Percentiles rank a stretch among this genome's conserved stretches.
These are phyloP conservation scores for Trichoderma asperellum DNA, from an alignment of 2,329 filamentous ascomycete genomes.

Conservation along the genomic window DNA sequence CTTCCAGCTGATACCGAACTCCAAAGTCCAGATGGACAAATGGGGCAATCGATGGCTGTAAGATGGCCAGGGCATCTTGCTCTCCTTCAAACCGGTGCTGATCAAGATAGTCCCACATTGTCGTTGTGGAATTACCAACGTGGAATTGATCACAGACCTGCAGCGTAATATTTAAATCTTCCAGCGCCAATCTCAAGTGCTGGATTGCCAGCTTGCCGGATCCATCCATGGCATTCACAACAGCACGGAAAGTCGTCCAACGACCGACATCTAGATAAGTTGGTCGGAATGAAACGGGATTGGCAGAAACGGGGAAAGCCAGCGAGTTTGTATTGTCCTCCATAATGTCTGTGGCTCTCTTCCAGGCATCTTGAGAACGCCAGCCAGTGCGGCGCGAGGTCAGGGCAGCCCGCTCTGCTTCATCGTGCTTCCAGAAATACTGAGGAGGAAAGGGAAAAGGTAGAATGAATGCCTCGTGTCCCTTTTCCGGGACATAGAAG, in stretches of 20 bases:
- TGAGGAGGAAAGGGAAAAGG: conserved; percentile 53
- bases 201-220: conserved; percentile 42
- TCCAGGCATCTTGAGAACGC: conserved; percentile 51
- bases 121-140: conserved; percentile 35
- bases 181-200: conserved; percentile 57
- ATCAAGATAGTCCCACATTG: conserved; percentile 42
- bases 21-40: conserved; percentile 62
- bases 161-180: conserved; percentile 72
- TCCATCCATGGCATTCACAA: conserved; percentile 40
- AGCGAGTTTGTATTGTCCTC: conserved; percentile 41
- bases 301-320: conserved; percentile 31
- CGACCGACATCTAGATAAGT: conserved; percentile 51
- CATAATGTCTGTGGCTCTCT: conserved; percentile 52
- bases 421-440: conserved; percentile 48
- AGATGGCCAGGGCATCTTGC: conserved; percentile 38
- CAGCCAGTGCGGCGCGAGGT: conserved; percentile 42
- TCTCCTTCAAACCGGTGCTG: conserved; percentile 30
- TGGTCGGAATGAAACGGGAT: conserved; percentile 1
- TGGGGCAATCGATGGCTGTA: conserved; percentile 32
- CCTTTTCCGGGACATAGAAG: conserved; percentile 39
- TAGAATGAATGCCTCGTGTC: conserved; percentile 48
- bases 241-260: conserved; percentile 60
- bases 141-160: conserved; percentile 48
- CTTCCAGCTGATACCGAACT: conserved; percentile 88
- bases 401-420: conserved; percentile 42